Evolutionary conservation across 2,329 filamentous ascomycete species (phyloP).

Genomic region (Colletotrichum sp.): DNA sequence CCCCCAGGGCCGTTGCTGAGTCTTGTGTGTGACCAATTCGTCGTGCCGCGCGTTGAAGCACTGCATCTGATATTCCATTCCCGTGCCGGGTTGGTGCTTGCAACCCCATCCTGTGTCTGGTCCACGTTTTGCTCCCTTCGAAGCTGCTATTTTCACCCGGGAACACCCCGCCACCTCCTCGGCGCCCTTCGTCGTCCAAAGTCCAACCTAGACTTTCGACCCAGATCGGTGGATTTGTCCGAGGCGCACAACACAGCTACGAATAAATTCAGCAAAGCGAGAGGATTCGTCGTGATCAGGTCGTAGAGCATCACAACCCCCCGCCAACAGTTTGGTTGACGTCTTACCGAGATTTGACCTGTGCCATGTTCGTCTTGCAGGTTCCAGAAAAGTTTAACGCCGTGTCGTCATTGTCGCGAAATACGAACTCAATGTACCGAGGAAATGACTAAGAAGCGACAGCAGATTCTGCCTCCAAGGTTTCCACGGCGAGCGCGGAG

Average conservation of each 20-base stretch:
- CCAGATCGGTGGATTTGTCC: background rate
- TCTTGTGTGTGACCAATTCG: background rate
- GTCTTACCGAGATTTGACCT: background rate
- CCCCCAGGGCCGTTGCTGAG: background rate
- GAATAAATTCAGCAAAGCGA: background rate
- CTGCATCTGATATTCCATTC: constrained; percentile 10
- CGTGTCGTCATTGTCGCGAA: constrained; percentile 7
- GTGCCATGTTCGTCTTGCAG: background rate
- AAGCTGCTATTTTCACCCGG: background rate
- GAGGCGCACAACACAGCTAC: background rate
- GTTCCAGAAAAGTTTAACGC: background rate
- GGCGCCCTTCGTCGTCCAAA: background rate
- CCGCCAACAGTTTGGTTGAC: background rate
- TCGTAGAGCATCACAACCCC: background rate
- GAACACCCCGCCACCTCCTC: background rate
- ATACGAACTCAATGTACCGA: background rate
- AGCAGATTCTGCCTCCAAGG: background rate
- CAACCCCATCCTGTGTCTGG: background rate
- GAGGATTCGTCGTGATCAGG: background rate
- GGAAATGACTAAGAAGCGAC: background rate
- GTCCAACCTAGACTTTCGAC: background rate
- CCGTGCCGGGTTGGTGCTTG: background rate
- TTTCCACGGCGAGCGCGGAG: background rate
- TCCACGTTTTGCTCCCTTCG: background rate
- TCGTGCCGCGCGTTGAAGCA: background rate